Percentiles rank a stretch among this genome's conserved stretches.
Conservation (phyloP, 108 stramenopile genomes). For the Pseudonitzschia multistriata region DNA sequence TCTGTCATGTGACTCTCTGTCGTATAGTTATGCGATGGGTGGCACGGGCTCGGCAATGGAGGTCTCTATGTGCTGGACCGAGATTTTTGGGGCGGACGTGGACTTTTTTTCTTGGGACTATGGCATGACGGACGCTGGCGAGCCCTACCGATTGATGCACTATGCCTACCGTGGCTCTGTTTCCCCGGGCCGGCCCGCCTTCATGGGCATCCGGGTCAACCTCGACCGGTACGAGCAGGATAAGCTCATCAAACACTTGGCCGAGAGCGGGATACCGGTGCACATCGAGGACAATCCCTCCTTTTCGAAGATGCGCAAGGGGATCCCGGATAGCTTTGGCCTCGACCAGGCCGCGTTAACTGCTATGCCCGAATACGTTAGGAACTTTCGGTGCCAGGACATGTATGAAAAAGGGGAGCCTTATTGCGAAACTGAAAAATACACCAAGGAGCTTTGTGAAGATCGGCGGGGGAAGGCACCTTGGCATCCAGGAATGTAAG, state of each 20-base stretch:
- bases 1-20: neutral
- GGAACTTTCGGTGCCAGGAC: constrained; percentile 27
- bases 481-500: constrained; percentile 51
- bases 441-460: constrained; percentile 14
- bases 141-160: constrained; percentile 20
- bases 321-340: constrained; percentile 32
- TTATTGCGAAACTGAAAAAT: constrained; percentile 27
- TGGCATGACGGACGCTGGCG: constrained; percentile 40
- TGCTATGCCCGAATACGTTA: constrained; percentile 34
- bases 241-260: constrained; percentile 1
- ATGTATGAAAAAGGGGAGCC: constrained; percentile 45
- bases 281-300: neutral
- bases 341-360: constrained; percentile 11
- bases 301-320: neutral
- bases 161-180: constrained; percentile 19
- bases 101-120: constrained; percentile 64
- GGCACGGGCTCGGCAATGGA: constrained; percentile 14
- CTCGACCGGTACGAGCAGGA: neutral
- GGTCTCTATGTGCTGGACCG: constrained; percentile 42
- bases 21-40: constrained; percentile 16
- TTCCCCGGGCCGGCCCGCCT: constrained; percentile 30
- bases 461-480: constrained; percentile 15
- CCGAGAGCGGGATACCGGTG: constrained; percentile 19
- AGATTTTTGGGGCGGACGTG: constrained; percentile 58
- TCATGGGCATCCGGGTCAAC: constrained; percentile 20